phyloP scores from a whole-genome alignment of 2,329 filamentous ascomycete species.

The Chaetomiaceae sp. region DNA sequence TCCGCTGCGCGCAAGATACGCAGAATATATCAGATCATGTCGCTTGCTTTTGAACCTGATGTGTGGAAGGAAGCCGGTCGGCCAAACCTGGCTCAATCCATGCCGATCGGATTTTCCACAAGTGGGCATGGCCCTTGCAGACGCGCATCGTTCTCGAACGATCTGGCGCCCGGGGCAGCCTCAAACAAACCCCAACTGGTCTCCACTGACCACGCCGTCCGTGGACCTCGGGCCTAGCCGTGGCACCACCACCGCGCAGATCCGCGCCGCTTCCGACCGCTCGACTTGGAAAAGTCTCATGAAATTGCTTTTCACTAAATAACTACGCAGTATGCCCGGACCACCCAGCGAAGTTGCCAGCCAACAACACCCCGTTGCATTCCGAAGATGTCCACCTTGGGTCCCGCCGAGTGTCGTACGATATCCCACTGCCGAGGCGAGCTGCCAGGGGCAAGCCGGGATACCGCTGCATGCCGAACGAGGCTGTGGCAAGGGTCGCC shows the following conservation, averaged over 20 bases:
- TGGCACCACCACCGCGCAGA: too few relatives aligned
- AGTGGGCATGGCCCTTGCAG: not conserved
- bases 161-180: not conserved
- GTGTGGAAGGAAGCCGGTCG: too few relatives aligned
- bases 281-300: too few relatives aligned
- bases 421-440: constrained; percentile 13
- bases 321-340: too few relatives aligned
- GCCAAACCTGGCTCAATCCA: not conserved
- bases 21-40: too few relatives aligned
- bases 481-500: constrained; percentile 9
- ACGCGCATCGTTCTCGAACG: not conserved
- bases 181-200: not conserved
- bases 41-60: too few relatives aligned
- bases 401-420: constrained; percentile 14
- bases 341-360: not conserved
- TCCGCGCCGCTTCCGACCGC: too few relatives aligned
- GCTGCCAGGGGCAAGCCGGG: constrained; percentile 1
- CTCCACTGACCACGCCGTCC: too few relatives aligned
- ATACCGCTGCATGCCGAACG: constrained; percentile 3
- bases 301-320: too few relatives aligned
- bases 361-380: not conserved
- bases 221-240: too few relatives aligned
- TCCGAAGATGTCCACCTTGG: not conserved
- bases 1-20: not conserved
- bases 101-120: too few relatives aligned